Percentiles rank a stretch among this genome's conserved stretches.
These are phyloP conservation scores for Pythium insidiosum DNA, from an alignment of 352 stramenopile species.

Conservation along the genomic window DNA sequence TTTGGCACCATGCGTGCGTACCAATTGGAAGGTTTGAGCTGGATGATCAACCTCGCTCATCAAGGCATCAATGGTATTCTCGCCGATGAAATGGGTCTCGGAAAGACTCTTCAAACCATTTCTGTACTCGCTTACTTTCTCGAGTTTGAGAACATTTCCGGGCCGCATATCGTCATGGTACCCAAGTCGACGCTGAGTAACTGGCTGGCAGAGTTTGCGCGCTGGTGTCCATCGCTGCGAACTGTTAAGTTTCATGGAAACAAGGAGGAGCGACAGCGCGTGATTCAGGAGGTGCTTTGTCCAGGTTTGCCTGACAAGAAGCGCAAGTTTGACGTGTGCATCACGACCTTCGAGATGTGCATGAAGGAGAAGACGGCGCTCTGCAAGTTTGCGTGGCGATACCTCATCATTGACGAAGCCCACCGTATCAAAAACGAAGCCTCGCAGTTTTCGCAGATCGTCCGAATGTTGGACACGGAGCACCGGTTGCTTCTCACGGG, in stretches of 20 bases:
- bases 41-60: constrained; percentile 98
- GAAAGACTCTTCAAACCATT: constrained; percentile 95
- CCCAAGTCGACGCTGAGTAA: constrained; percentile 92
- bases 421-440: constrained; percentile 87
- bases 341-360: constrained; percentile 98
- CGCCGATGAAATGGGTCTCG: constrained; percentile 97
- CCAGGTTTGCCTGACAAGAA: constrained; percentile 82
- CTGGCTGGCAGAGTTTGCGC: constrained; percentile 91
- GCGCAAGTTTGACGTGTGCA: constrained; percentile 94
- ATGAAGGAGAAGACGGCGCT: constrained; percentile 86
- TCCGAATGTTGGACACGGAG: constrained; percentile 75
- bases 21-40: constrained; percentile 97
- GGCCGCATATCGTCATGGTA: constrained; percentile 92
- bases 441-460: constrained; percentile 83
- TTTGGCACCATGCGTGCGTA: constrained; percentile 96
- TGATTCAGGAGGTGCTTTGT: constrained; percentile 87
- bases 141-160: constrained; percentile 78
- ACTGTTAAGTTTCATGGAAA: constrained; percentile 92
- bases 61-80: constrained; percentile 99
- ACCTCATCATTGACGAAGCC: constrained; percentile 83
- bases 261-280: constrained; percentile 80
- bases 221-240: constrained; percentile 89
- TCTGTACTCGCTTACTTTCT: constrained; percentile 80
- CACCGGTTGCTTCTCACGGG: constrained; percentile 90
- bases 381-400: constrained; percentile 86